phyloP scores from a whole-genome alignment of 805 yeast genomes.

The Monosporozyma unispora region DNA sequence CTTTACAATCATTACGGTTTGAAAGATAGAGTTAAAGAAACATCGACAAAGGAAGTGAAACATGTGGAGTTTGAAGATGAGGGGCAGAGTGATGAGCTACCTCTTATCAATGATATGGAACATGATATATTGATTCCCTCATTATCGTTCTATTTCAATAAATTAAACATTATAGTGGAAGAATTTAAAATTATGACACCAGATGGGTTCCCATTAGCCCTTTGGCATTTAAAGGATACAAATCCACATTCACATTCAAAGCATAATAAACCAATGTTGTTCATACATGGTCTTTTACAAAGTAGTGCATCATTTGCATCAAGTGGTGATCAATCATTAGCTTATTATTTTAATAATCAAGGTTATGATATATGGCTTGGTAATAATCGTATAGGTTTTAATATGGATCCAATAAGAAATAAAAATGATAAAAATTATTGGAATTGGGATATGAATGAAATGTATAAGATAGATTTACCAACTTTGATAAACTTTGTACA shows the following conservation, averaged over 20 bases:
- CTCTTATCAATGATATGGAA: background rate
- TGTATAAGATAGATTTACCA: conserved; percentile 72
- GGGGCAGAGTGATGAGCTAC: background rate
- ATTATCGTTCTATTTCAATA: conserved; percentile 57
- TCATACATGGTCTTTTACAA: conserved; percentile 82
- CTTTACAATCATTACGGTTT: background rate
- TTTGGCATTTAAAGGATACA: conserved; percentile 39
- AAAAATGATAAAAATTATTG: conserved; percentile 43
- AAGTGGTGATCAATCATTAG: conserved; percentile 68
- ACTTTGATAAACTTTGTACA: conserved; percentile 58
- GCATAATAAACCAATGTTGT: conserved; percentile 51
- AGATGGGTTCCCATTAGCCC: conserved; percentile 68
- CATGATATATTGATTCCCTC: conserved; percentile 36
- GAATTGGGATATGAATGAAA: conserved; percentile 85
- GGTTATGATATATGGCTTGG: conserved; percentile 91
- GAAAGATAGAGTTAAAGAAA: no score
- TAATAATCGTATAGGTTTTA: conserved; percentile 80
- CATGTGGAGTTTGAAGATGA: background rate
- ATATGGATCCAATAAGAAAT: conserved; percentile 38
- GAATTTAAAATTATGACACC: conserved; percentile 55
- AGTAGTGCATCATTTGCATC: conserved; percentile 80
- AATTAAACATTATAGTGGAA: conserved; percentile 50
- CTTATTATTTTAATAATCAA: conserved; percentile 40
- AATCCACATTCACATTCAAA: conserved; percentile 10
- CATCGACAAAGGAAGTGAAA: background rate